Evolutionary conservation across 352 stramenopile genomes (phyloP).

Genomic region (Globisporangium ultimum): DNA sequence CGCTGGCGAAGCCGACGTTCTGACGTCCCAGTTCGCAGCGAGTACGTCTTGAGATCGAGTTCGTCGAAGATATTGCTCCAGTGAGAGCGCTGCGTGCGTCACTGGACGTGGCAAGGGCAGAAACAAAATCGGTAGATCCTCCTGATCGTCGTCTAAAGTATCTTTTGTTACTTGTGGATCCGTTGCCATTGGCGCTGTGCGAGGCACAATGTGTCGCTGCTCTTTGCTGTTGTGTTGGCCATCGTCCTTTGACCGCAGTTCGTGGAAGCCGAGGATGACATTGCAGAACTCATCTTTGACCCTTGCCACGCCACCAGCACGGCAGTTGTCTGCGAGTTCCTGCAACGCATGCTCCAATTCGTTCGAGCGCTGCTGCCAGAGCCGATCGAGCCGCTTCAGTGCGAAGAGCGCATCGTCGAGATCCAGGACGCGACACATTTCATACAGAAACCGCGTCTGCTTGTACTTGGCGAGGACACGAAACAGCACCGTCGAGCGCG

Average conservation of each 20-base stretch:
- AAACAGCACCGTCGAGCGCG: conserved; percentile 37
- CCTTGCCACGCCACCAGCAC: conserved; percentile 8
- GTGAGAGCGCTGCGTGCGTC: conserved; percentile 1
- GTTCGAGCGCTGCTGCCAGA: conserved; percentile 29
- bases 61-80: conserved; percentile 7
- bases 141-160: not conserved
- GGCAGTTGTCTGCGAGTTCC: conserved; percentile 10
- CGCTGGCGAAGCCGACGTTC: not conserved
- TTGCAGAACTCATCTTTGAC: conserved; percentile 63
- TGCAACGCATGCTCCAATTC: conserved; percentile 28
- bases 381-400: conserved; percentile 53
- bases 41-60: conserved; percentile 1
- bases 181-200: not conserved
- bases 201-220: not conserved
- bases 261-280: conserved; percentile 49
- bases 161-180: not conserved
- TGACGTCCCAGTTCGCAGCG: not conserved
- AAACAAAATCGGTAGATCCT: conserved; percentile 3
- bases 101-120: conserved; percentile 2
- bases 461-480: conserved; percentile 48
- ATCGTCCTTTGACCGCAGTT: conserved; percentile 13
- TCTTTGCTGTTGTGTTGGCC: not conserved
- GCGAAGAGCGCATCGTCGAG: conserved; percentile 64
- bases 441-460: conserved; percentile 51
- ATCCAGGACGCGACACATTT: conserved; percentile 64